phyloP scores from a whole-genome alignment of 208 protist species.

The Trypanosoma boissoni region DNA sequence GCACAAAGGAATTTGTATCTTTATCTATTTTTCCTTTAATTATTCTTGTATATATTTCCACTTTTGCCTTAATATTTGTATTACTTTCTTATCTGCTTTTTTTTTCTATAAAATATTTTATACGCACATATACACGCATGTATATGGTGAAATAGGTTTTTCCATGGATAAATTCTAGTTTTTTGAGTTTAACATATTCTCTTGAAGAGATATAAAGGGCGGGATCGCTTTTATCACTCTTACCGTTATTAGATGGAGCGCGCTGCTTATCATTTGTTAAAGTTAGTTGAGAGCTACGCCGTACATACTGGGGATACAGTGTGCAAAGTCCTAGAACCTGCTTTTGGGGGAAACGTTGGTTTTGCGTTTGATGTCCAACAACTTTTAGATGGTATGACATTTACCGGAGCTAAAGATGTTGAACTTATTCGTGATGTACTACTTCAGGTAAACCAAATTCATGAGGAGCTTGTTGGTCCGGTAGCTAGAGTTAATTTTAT shows the following conservation, averaged over 20 bases:
- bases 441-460: constrained; percentile 1
- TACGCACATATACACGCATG: too few species aligned
- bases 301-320: constrained; percentile 18
- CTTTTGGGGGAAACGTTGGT: neutral
- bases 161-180: too few species aligned
- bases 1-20: too few species aligned
- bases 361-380: constrained; percentile 26
- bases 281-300: constrained; percentile 27
- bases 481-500: constrained; percentile 44
- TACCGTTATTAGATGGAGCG: constrained; percentile 9
- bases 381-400: constrained; percentile 28
- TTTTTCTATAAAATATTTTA: too few species aligned
- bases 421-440: constrained; percentile 19
- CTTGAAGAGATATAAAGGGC: neutral
- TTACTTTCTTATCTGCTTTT: too few species aligned
- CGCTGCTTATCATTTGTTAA: constrained; percentile 21
- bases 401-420: constrained; percentile 25
- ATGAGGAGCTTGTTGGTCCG: constrained; percentile 22
- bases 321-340: constrained; percentile 19
- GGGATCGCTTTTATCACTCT: neutral
- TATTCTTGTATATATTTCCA: too few species aligned
- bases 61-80: too few species aligned
- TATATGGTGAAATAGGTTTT: too few species aligned
- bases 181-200: neutral
- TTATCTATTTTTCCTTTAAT: too few species aligned